Conservation (phyloP, 805 yeast species). For the Saccharomycopsis selenospora region DNA sequence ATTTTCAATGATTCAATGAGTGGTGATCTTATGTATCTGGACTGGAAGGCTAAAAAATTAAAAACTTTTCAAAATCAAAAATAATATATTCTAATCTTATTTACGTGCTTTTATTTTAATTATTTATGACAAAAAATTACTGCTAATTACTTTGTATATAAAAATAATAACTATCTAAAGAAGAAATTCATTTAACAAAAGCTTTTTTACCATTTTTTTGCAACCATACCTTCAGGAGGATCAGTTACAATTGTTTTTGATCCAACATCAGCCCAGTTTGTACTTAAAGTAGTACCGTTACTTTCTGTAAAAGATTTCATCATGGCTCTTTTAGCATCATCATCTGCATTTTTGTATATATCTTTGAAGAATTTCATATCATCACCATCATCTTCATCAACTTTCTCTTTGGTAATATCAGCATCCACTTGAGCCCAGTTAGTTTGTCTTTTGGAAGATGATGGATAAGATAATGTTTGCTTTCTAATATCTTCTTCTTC, state of each 20-base stretch:
- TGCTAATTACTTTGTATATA: too few species aligned
- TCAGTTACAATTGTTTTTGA: slow-evolving; percentile 53
- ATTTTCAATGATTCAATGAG: slow-evolving; percentile 14
- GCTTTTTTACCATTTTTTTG: too few species aligned
- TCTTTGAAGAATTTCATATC: slow-evolving; percentile 67
- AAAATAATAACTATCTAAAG: too few species aligned
- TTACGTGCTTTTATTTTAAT: background rate
- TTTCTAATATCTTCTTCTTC: slow-evolving; percentile 17
- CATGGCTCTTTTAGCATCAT: slow-evolving; percentile 88
- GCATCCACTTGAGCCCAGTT: slow-evolving; percentile 63
- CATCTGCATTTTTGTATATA: slow-evolving; percentile 73
- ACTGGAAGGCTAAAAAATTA: slow-evolving; percentile 7
- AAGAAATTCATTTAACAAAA: too few species aligned
- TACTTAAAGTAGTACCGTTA: slow-evolving; percentile 87
- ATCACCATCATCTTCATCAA: slow-evolving; percentile 38
- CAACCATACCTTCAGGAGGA: slow-evolving; percentile 72
- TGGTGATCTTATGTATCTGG: slow-evolving; percentile 9
- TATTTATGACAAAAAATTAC: too few species aligned
- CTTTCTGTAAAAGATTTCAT: slow-evolving; percentile 93
- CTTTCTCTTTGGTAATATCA: slow-evolving; percentile 40
- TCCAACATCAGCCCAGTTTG: slow-evolving; percentile 87
- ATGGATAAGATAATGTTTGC: slow-evolving; percentile 40
- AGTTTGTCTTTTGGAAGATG: slow-evolving; percentile 51
- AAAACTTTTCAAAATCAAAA: slow-evolving; percentile 3
- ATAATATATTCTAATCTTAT: background rate